Conservation (phyloP, 331 rosid genomes). For the Malus hybrid region DNA sequence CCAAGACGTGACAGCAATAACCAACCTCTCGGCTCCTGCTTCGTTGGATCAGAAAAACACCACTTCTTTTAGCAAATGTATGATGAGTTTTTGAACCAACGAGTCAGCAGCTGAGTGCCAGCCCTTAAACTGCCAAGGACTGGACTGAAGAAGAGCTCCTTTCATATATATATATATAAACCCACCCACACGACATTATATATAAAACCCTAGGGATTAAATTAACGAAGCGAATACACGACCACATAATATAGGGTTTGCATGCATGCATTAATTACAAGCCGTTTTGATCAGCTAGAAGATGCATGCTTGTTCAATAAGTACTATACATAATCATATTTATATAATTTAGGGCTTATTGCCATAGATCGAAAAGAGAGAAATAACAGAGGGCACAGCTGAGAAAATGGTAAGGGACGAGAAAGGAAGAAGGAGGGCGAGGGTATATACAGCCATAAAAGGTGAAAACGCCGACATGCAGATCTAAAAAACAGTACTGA, state of each 20-base stretch:
- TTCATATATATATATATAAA: neutral
- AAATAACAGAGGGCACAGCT: neutral
- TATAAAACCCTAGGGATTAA: neutral
- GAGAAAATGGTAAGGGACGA: neutral
- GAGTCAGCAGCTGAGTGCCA: conserved; percentile 89
- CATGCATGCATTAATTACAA: neutral
- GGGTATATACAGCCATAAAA: conserved; percentile 1
- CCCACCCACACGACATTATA: neutral
- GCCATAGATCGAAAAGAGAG: neutral
- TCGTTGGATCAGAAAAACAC: conserved; percentile 82
- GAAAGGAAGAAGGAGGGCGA: neutral
- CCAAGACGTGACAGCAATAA: conserved; percentile 77
- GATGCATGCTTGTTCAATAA: neutral
- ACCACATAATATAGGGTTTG: neutral
- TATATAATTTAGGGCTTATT: no score
- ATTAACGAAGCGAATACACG: no score
- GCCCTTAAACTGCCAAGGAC: conserved; percentile 38
- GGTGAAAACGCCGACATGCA: conserved; percentile 33
- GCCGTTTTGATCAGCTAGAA: neutral
- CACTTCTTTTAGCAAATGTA: neutral
- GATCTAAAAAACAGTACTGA: conserved; percentile 29
- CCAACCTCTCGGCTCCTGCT: conserved; percentile 72
- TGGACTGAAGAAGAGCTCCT: conserved; percentile 96
- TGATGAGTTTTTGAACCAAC: conserved; percentile 71
- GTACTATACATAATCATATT: no score